These are phyloP conservation scores for Gymnopus androsaceus DNA, from an alignment of 1,284 basidiomycete species.

Conservation along the genomic window DNA sequence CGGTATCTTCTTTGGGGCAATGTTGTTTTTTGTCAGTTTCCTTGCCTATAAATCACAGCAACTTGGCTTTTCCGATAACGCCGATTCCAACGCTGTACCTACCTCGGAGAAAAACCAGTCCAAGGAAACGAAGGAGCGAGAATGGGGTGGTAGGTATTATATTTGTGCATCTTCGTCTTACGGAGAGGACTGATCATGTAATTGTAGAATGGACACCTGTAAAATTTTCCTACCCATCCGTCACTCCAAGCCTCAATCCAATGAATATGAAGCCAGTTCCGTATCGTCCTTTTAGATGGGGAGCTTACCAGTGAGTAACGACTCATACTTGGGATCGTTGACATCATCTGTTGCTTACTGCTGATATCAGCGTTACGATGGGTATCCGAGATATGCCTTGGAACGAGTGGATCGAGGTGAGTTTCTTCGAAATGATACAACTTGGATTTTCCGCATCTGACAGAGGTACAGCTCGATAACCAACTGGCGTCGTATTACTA, in stretches of 20 bases:
- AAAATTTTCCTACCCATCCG: constrained; percentile 51
- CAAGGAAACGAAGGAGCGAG: constrained; percentile 12
- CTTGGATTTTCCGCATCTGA: background rate
- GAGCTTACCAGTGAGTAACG: constrained; percentile 68
- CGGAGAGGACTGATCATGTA: no score
- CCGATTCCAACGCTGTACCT: no score
- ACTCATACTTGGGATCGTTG: no score
- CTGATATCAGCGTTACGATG: constrained; percentile 61
- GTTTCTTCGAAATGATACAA: background rate
- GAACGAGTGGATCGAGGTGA: constrained; percentile 69
- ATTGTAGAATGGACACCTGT: constrained; percentile 51
- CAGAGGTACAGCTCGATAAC: constrained; percentile 13
- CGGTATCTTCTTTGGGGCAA: background rate
- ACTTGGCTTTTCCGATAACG: no score
- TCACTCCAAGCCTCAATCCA: constrained; percentile 43
- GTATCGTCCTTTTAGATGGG: constrained; percentile 66
- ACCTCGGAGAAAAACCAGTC: background rate
- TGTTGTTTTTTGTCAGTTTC: background rate
- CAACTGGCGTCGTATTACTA: constrained; percentile 14
- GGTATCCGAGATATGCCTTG: constrained; percentile 68
- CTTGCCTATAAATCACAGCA: background rate
- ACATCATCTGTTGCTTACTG: no score
- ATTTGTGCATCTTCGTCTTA: no score
- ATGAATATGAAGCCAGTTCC: constrained; percentile 53
- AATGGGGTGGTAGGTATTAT: constrained; percentile 14